Evolutionary conservation across 768 basidiomycete species (phyloP).

Genomic region (Naganishia vaughanmartiniae): DNA sequence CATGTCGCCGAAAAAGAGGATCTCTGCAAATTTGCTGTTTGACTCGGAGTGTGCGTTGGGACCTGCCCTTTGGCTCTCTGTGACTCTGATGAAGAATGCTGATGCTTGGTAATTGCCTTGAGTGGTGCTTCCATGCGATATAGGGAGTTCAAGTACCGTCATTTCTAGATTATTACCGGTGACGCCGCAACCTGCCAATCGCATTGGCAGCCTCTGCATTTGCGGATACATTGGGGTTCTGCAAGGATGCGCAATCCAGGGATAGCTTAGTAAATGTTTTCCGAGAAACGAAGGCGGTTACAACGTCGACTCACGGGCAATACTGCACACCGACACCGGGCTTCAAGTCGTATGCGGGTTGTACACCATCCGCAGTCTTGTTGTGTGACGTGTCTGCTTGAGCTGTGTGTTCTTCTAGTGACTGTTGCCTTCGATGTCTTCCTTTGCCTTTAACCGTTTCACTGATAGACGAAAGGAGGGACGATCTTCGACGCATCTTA

Average conservation of each 20-base stretch:
- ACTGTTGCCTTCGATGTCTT: neutral
- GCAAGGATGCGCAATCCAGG: no score
- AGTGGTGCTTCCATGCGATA: slow-evolving; percentile 67
- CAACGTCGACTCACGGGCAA: slow-evolving; percentile 29
- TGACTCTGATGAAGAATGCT: slow-evolving; percentile 75
- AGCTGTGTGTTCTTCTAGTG: no score
- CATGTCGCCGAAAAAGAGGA: slow-evolving; percentile 93
- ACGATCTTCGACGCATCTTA: neutral
- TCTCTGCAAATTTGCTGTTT: slow-evolving; percentile 55
- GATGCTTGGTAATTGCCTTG: slow-evolving; percentile 65
- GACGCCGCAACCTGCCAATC: slow-evolving; percentile 49
- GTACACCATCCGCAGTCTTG: neutral
- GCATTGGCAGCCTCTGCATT: slow-evolving; percentile 56
- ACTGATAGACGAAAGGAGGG: neutral
- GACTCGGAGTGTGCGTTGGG: neutral
- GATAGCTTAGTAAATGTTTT: neutral
- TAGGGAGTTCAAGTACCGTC: slow-evolving; percentile 62
- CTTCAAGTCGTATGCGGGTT: neutral
- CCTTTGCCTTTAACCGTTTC: neutral
- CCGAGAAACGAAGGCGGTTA: neutral
- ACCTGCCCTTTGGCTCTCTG: slow-evolving; percentile 46
- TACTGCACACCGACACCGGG: slow-evolving; percentile 30
- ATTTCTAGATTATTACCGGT: slow-evolving; percentile 42
- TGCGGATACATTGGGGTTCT: slow-evolving; percentile 26
- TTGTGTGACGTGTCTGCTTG: neutral